Conservation (phyloP, 208 protist genomes). For the Leishmania guyanensis region DNA sequence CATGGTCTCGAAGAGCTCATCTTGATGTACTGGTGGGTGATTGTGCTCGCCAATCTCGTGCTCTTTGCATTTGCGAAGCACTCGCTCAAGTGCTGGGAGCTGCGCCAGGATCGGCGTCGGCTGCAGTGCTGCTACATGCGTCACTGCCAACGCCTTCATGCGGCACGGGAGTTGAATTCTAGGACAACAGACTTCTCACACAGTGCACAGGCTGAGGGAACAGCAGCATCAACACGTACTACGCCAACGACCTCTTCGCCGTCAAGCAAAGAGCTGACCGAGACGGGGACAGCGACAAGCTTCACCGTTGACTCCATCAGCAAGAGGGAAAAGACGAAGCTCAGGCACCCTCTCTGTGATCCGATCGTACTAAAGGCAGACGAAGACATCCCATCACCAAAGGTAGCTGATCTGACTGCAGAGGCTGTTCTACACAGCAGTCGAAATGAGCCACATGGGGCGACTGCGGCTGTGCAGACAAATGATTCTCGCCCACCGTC, state of each 20-base stretch:
- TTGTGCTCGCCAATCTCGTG: conserved; percentile 16
- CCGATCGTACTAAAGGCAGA: neutral
- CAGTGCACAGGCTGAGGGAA: neutral
- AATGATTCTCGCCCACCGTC: neutral
- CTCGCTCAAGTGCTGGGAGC: conserved; percentile 29
- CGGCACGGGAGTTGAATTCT: neutral
- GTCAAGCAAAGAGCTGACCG: neutral
- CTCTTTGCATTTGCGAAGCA: conserved; percentile 20
- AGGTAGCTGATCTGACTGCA: neutral
- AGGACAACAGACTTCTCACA: too few relatives aligned
- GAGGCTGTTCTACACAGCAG: too few relatives aligned
- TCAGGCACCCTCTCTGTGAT: neutral
- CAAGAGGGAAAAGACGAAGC: neutral
- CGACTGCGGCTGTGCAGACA: neutral
- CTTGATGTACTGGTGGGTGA: conserved; percentile 28
- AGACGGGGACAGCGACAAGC: neutral
- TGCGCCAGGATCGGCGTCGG: conserved; percentile 22
- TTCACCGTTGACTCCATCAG: neutral
- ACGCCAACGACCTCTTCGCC: neutral
- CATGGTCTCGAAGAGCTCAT: conserved; percentile 12
- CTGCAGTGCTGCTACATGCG: conserved; percentile 28
- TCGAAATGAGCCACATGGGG: neutral
- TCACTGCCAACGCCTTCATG: conserved; percentile 8
- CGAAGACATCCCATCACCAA: neutral
- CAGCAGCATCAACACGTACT: neutral